These are phyloP conservation scores for Mycena latifolia DNA, from an alignment of 768 basidiomycete genomes.

Conservation along the genomic window DNA sequence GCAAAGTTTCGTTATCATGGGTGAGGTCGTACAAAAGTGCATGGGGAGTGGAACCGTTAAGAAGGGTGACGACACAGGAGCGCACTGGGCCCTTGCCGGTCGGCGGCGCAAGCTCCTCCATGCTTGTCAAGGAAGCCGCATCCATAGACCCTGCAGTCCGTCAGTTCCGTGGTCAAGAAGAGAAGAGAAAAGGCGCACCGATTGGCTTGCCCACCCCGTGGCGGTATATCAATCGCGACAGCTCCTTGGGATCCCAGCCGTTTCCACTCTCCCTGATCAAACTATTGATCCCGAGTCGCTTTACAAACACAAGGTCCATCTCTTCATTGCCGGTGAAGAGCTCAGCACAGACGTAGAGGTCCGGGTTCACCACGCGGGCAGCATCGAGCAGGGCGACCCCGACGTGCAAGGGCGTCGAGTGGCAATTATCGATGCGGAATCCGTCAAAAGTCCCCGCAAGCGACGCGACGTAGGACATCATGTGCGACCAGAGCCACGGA, in stretches of 20 bases:
- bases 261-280: constrained; percentile 97
- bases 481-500: constrained; percentile 95
- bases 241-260: constrained; percentile 89
- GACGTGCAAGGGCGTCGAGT: constrained; percentile 97
- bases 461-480: constrained; percentile 83
- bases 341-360: constrained; percentile 98
- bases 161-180: neutral
- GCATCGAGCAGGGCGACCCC: constrained; percentile 95
- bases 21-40: constrained; percentile 96
- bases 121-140: constrained; percentile 80
- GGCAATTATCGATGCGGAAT: constrained; percentile 98
- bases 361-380: constrained; percentile 87
- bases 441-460: constrained; percentile 92
- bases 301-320: constrained; percentile 92
- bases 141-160: constrained; percentile 89
- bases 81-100: constrained; percentile 86
- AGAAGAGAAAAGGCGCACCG: constrained; percentile 58
- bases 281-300: constrained; percentile 92
- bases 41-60: constrained; percentile 91
- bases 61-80: constrained; percentile 78
- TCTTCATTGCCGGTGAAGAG: constrained; percentile 97
- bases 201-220: constrained; percentile 95
- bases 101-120: constrained; percentile 84
- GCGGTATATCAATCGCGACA: constrained; percentile 88
- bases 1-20: constrained; percentile 95